Evolutionary conservation across 169 alveolate species (phyloP), one percentile per base, ranked within the genome.

Genomic region (Plasmodium chabaudi): DNA sequence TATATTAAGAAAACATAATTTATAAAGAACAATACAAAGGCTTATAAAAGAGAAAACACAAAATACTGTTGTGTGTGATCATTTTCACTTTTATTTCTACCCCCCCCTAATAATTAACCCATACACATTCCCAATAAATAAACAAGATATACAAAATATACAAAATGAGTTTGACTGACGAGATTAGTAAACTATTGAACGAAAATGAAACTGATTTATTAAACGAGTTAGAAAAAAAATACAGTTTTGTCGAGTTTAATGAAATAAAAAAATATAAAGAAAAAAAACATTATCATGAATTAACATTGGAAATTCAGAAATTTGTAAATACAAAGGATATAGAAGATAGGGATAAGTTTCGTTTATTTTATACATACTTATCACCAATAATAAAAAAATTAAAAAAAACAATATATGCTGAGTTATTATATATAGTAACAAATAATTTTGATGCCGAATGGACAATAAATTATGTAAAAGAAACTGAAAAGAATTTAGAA

Each of bases 401-500:
- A 34, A 79, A 79, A 39, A 79, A 79, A 49, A 79, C 82, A 6
- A 67, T 79, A 34, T 79, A 79, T 55, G 90, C 90, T 5, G 90
- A 79, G 46, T 53, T 79, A 39, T 49, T 79, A 39, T 79, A 79
- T 51, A 67, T 79, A 23, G 90, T 79, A 12, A 79, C 84, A 15
- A 51, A 23, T 10, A 10, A 56, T 12, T 51, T 79, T 27, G 90
- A 79, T 44, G 46, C 84, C 0, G 53, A 64, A 7, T 79, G 90
- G 90, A 79, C 90, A 2, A 79, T 79, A 17, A 9, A 21, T 19
- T 79, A 79, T 23, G 5, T 79, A 71, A 79, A 53, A 67, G 90
- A 79, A 79, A 49, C 90, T 0, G 90, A 79, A 56, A 34, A 64
- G 10, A 19, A 67, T 21, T 55, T 79, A 44, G 90, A 79, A 67